phyloP scores from a whole-genome alignment of 2,329 filamentous ascomycete genomes.

The Exophiala spinifera region DNA sequence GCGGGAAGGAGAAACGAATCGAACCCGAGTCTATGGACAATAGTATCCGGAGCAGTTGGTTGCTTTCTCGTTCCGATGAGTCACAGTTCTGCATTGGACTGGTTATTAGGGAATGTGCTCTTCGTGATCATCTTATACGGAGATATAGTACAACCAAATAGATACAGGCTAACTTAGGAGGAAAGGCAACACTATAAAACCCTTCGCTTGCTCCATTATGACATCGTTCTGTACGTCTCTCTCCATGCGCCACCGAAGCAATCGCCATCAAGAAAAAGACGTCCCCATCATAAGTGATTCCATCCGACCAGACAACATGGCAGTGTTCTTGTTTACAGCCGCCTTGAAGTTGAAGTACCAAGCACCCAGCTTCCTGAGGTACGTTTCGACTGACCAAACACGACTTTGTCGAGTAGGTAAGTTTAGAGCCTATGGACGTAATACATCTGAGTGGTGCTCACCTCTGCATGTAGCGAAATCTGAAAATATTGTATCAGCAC shows the following conservation, averaged over 20 bases:
- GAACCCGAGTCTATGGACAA: neutral
- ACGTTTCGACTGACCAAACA: neutral
- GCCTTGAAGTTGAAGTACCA: conserved; percentile 4
- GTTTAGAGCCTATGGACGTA: neutral
- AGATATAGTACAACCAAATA: no score
- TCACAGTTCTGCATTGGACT: neutral
- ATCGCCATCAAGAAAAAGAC: neutral
- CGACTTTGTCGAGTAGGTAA: neutral
- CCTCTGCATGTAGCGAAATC: neutral
- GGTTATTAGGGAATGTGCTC: neutral
- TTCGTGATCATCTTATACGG: neutral
- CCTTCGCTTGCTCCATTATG: neutral
- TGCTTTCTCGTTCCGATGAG: neutral
- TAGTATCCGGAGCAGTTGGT: neutral
- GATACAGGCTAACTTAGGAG: neutral
- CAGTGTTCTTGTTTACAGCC: neutral
- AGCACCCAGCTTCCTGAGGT: neutral
- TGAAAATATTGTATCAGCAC: neutral
- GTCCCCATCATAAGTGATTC: neutral
- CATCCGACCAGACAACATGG: neutral
- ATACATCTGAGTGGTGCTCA: neutral
- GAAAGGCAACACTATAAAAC: neutral
- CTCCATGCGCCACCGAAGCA: neutral
- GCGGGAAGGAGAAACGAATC: neutral
- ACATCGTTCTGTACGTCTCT: neutral